Base-by-base conservation (phyloP, 495 filamentous ascomycete species). In the Trypethelium eluteriae region DNA sequence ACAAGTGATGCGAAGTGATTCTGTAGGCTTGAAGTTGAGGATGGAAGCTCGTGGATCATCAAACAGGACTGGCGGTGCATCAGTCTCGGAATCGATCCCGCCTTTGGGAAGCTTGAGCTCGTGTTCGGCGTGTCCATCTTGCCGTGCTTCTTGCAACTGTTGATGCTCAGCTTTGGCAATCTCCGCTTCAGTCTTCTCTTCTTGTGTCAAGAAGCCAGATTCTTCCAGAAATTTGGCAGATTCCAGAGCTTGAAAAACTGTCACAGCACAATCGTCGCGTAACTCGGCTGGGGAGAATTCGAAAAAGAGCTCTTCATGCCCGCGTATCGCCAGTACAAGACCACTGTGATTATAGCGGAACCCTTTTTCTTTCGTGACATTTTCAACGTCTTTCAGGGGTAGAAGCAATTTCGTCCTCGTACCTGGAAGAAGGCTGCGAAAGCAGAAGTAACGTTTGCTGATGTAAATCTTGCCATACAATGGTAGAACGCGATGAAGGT, bases 381-480 rank as follows among this genome's bases (percentile, higher is more conserved):
- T 98, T 76, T 97, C 92, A 63, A 98, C 87, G 71, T 98, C 92
- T 70, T 88, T 93, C 39, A 98, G 77, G 2, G 94, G 94, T 1
- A 98, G 81, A 53, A 98, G 91, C 73, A 98, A 68, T 72, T 96
- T 98, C 0, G 94, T 98, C 57, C 91, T 87, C 3, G 93, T 96
- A 0, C 93, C 93, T 14, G 89, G 91, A 11, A 98, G 76, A 63
- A 97, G 78, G 74, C 93, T 97, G 62, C 94, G 89, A 76, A 96
- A 98, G 76, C 94, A 98, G 63, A 98, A 88, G 69, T 88, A 86
- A n/a, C 87, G 84, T 72, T 91, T 86, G 72, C 94, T 90, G 72
- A 98, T 86, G 74, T 98, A 98, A 39, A 98, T 90, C 77, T 98
- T 98, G 67, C 94, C 94, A 73, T 98, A 98, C 14, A 97, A 83